phyloP scores from a whole-genome alignment of 169 alveolate genomes.

The Plasmodium chabaudi region DNA sequence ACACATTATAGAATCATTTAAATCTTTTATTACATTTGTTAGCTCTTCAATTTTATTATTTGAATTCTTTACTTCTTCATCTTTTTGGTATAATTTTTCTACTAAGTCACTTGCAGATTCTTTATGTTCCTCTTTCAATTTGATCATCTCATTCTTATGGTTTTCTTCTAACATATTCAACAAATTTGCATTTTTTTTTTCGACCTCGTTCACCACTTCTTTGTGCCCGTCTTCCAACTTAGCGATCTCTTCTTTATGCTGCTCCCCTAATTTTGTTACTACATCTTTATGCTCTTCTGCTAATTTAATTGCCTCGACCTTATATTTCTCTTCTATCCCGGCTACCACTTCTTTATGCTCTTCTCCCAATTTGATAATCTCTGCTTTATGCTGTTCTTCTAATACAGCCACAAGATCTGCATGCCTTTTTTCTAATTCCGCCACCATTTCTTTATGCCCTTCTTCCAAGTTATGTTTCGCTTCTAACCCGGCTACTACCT shows the following conservation, averaged over 20 bases:
- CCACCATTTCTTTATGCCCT: constrained; percentile 6
- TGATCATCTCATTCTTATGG: background rate
- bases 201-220: background rate
- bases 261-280: background rate
- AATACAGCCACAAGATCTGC: background rate
- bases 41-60: constrained; percentile 29
- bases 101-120: constrained; percentile 2
- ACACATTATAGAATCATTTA: constrained; percentile 5
- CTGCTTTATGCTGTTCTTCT: constrained; percentile 6
- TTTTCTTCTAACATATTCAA: background rate
- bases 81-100: constrained; percentile 15
- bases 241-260: background rate
- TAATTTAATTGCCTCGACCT: background rate
- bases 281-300: background rate
- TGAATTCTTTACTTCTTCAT: constrained; percentile 23
- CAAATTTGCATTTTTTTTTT: too few relatives aligned
- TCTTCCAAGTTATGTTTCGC: background rate
- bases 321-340: background rate
- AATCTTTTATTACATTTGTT: constrained; percentile 13
- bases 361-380: background rate
- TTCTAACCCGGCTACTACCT: background rate
- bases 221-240: background rate
- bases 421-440: background rate
- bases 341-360: background rate
- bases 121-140: constrained; percentile 4